Evolutionary conservation across 108 stramenopile species (phyloP).

Genomic region (Ochromonas danica): DNA sequence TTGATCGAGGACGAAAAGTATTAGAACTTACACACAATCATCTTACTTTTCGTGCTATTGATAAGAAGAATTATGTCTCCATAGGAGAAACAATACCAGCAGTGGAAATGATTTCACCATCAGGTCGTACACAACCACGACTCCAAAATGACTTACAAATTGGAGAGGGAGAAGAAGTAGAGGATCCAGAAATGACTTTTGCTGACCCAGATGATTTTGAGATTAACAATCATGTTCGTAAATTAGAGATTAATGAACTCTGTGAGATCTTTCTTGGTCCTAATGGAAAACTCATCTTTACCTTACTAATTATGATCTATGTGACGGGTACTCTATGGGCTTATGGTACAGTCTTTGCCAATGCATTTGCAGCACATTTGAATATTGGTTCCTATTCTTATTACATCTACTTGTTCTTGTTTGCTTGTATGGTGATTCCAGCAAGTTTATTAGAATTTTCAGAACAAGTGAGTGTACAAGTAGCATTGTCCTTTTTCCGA

Average conservation of each 20-base stretch:
- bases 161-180: too few species aligned
- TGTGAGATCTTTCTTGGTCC: slow-evolving; percentile 52
- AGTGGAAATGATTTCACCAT: too few species aligned
- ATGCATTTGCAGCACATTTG: slow-evolving; percentile 42
- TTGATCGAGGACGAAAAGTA: not conserved
- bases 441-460: slow-evolving; percentile 55
- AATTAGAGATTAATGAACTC: slow-evolving; percentile 45
- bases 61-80: too few species aligned
- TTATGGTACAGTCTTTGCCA: slow-evolving; percentile 58
- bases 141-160: too few species aligned
- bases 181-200: too few species aligned
- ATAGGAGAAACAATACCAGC: too few species aligned
- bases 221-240: not conserved
- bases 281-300: slow-evolving; percentile 43
- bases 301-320: slow-evolving; percentile 44
- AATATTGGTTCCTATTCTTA: slow-evolving; percentile 36
- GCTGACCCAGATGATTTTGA: too few species aligned
- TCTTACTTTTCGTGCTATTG: too few species aligned
- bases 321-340: slow-evolving; percentile 56
- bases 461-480: slow-evolving; percentile 57
- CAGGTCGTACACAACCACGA: too few species aligned
- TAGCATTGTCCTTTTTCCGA: slow-evolving; percentile 49
- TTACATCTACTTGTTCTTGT: slow-evolving; percentile 47
- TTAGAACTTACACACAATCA: too few species aligned
- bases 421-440: slow-evolving; percentile 54